A percentile compares a stretch with the other conserved stretches of the same genome.
These are phyloP conservation scores for Annulohypoxylon moriforme DNA, from an alignment of 495 filamentous ascomycete species.

Conservation along the genomic window DNA sequence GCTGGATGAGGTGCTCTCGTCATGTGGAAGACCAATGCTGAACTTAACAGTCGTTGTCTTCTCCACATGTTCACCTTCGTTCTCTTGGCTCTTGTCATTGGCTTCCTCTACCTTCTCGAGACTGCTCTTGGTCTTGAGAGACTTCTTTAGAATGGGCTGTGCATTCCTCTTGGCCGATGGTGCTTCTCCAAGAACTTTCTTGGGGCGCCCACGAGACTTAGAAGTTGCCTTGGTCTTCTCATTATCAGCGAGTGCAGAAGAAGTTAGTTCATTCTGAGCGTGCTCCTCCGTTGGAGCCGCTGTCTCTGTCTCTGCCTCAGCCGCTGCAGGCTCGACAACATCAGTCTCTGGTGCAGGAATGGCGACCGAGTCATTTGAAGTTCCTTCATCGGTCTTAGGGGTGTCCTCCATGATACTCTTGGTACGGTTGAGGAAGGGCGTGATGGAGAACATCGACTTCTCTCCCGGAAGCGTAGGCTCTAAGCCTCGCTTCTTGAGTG, in stretches of 20 bases:
- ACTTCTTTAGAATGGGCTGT: slow-evolving; percentile 46
- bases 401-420: slow-evolving; percentile 58
- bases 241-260: slow-evolving; percentile 13
- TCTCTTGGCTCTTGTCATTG: slow-evolving; percentile 36
- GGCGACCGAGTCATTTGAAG: slow-evolving; percentile 45
- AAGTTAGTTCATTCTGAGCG: slow-evolving; percentile 6
- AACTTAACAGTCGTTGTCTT: slow-evolving; percentile 49
- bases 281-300: slow-evolving; percentile 5
- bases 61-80: slow-evolving; percentile 34
- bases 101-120: slow-evolving; percentile 39
- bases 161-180: slow-evolving; percentile 58
- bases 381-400: slow-evolving; percentile 40
- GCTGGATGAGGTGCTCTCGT: slow-evolving; percentile 43
- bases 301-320: slow-evolving; percentile 8
- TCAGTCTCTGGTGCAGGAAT: slow-evolving; percentile 22
- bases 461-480: slow-evolving; percentile 73
- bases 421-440: slow-evolving; percentile 87
- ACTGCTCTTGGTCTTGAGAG: slow-evolving; percentile 46
- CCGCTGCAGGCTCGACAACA: slow-evolving; percentile 19
- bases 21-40: slow-evolving; percentile 39
- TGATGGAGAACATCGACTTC: slow-evolving; percentile 92
- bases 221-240: slow-evolving; percentile 38
- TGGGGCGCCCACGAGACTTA: slow-evolving; percentile 57
- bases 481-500: slow-evolving; percentile 63
- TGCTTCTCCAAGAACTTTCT: slow-evolving; percentile 52